These are phyloP conservation scores for Kodamaea arcana DNA, from an alignment of 1,139 yeast genomes.

Conservation along the genomic window DNA sequence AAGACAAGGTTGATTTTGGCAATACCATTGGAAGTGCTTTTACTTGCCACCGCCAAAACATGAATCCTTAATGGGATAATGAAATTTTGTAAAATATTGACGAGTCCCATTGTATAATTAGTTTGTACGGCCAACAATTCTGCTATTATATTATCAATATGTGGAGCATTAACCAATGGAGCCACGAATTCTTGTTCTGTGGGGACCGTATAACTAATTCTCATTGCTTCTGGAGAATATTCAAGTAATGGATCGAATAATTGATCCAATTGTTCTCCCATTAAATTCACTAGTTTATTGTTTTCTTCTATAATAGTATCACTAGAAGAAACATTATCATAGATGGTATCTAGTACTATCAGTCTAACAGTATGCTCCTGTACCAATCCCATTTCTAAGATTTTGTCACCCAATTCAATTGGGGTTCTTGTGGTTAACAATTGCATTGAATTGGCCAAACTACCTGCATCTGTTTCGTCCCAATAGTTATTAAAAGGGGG, in stretches of 20 bases:
- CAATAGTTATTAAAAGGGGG: slow-evolving; percentile 23
- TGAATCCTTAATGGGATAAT: slow-evolving; percentile 74
- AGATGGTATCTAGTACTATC: slow-evolving; percentile 67
- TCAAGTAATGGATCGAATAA: slow-evolving; percentile 85
- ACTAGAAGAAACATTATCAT: slow-evolving; percentile 42
- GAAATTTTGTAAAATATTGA: slow-evolving; percentile 70
- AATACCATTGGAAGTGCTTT: slow-evolving; percentile 34
- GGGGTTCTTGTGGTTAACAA: slow-evolving; percentile 51
- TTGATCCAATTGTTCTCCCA: slow-evolving; percentile 86
- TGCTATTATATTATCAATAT: slow-evolving; percentile 47
- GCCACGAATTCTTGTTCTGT: slow-evolving; percentile 9
- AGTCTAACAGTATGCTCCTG: slow-evolving; percentile 54
- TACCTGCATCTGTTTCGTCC: slow-evolving; percentile 85
- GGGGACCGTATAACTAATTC: slow-evolving; percentile 59
- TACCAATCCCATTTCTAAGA: slow-evolving; percentile 54
- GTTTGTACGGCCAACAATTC: slow-evolving; percentile 72
- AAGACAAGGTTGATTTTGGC: slow-evolving; percentile 69
- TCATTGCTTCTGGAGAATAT: slow-evolving; percentile 86
- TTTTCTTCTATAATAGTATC: slow-evolving; percentile 51
- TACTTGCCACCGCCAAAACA: slow-evolving; percentile 38
- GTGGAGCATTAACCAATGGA: slow-evolving; percentile 15
- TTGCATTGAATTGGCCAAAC: slow-evolving; percentile 58
- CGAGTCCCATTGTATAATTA: slow-evolving; percentile 65
- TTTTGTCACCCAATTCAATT: slow-evolving; percentile 48
- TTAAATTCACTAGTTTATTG: slow-evolving; percentile 64